Conservation (phyloP, 108 stramenopile species). For the Pseudonitzschia multistriata region DNA sequence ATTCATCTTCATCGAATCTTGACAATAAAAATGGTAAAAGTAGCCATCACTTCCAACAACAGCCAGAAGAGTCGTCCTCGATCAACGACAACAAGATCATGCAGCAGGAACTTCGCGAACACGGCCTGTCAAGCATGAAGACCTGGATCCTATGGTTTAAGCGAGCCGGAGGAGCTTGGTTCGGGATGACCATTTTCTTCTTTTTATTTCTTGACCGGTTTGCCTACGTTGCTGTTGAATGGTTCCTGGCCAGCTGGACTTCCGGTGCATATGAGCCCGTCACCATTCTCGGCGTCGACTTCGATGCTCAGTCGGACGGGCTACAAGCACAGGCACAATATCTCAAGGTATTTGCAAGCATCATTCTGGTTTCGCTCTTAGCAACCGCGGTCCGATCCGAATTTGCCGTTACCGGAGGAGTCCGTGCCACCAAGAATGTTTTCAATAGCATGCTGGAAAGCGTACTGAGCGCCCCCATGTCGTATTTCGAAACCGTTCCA, state of each 20-base stretch:
- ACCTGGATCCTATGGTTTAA: constrained; percentile 84
- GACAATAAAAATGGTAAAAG: neutral
- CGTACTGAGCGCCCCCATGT: constrained; percentile 70
- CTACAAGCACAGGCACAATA: constrained; percentile 62
- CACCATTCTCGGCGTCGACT: constrained; percentile 47
- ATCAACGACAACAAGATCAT: constrained; percentile 45
- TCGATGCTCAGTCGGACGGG: constrained; percentile 64
- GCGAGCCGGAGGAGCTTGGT: constrained; percentile 69
- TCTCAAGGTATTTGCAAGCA: constrained; percentile 52
- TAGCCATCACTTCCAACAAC: neutral
- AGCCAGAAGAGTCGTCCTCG: neutral
- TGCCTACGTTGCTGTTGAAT: constrained; percentile 77
- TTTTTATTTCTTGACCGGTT: constrained; percentile 72
- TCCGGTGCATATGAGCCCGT: constrained; percentile 43
- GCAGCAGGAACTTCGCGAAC: constrained; percentile 68
- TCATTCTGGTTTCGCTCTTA: constrained; percentile 50
- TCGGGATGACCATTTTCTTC: constrained; percentile 36
- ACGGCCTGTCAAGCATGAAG: constrained; percentile 63
- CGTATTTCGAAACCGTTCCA: constrained; percentile 95
- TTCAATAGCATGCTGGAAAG: constrained; percentile 47
- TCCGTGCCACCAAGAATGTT: constrained; percentile 34
- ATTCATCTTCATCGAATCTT: neutral
- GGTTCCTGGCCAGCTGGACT: constrained; percentile 85
- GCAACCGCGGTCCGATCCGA: constrained; percentile 57
- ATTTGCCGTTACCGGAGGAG: constrained; percentile 46